Base-by-base conservation (phyloP, 805 yeast genomes). In the Schwanniomyces yamadae region DNA sequence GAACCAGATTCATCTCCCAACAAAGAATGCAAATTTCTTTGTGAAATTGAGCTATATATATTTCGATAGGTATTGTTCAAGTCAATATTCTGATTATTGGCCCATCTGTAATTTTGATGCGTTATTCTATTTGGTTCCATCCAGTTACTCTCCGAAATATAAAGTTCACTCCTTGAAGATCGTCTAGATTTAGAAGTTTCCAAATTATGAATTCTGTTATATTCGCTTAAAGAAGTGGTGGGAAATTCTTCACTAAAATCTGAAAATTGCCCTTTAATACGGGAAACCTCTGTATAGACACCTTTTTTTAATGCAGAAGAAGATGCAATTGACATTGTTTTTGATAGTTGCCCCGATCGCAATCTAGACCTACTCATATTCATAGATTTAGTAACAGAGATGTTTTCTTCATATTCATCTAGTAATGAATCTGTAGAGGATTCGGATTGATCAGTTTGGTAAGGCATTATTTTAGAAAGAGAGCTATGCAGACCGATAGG, bases 91-190 rank as follows among this genome's bases (percentile, higher is more conserved):
- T 22, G 30, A 35, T 38, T 41, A 20, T 35, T 33, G 36, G 57
- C 54, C 33, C 54, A 50, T 17, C 40, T 46, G 11, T 63, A 56
- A 40, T 58, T 42, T 8, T 60, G 44, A 30, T 52, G 54, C 2
- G 53, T 39, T 4, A 45, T 26, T 16, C 28, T 28, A 11, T 35
- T 27, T 12, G 78, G 72, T 36, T 74, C 79, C 78, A 75, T 73
- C 80, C 80, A 75, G 37, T 66, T 69, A 13, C 70, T 61, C 28
- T 71, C 77, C 10, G 69, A 55, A 3, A 60, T 52, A 45, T 73
- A 67, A 27, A 69, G 48, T 21, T 68, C 73, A 46, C 71, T 66
- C 26, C 57, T 48, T 5, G 72, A 63, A 5, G 71, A 65, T 34
- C 65, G 46, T 16, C 70, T 41, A 3, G 71, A 65, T 18, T 30